Percentiles rank a stretch among this genome's conserved stretches.
phyloP scores from a whole-genome alignment of 2,329 filamentous ascomycete species.

The Aspergillus novofumigatus region DNA sequence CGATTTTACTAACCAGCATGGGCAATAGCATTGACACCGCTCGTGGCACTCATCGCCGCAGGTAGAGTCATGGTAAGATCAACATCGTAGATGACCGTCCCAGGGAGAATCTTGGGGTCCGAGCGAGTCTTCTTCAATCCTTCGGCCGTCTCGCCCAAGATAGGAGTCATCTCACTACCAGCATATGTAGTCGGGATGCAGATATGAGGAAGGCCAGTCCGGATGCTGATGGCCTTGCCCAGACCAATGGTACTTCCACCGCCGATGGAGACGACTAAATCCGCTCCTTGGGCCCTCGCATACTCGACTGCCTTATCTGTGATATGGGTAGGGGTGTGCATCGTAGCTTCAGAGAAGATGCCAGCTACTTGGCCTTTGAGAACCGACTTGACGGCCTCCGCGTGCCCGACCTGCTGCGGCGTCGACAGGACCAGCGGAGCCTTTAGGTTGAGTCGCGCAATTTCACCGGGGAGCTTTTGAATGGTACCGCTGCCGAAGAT shows the following conservation, averaged over 20 bases:
- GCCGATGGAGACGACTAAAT: constrained; percentile 58
- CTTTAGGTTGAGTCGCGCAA: constrained; percentile 44
- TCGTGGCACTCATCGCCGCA: constrained; percentile 49
- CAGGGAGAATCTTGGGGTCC: constrained; percentile 58
- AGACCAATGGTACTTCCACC: constrained; percentile 60
- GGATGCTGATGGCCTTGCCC: constrained; percentile 55
- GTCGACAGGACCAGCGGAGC: constrained; percentile 56
- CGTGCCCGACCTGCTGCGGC: constrained; percentile 48
- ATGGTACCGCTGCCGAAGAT: constrained; percentile 56
- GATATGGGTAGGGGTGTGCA: constrained; percentile 59
- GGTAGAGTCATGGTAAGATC: constrained; percentile 59
- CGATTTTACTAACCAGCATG: constrained; percentile 47
- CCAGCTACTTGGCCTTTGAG: constrained; percentile 48
- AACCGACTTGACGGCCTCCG: constrained; percentile 42
- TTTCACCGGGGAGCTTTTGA: constrained; percentile 44
- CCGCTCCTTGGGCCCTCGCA: constrained; percentile 43
- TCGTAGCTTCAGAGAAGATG: constrained; percentile 54
- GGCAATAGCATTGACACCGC: constrained; percentile 63
- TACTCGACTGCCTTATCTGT: constrained; percentile 55
- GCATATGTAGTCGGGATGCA: constrained; percentile 61
- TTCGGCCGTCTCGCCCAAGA: constrained; percentile 58
- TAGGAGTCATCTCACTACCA: constrained; percentile 62
- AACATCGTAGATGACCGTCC: constrained; percentile 62
- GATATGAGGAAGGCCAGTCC: constrained; percentile 54
- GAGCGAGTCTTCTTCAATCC: constrained; percentile 55